Evolutionary conservation across 768 basidiomycete genomes (phyloP).

Genomic region (Phlebiopsis flavidoalba): DNA sequence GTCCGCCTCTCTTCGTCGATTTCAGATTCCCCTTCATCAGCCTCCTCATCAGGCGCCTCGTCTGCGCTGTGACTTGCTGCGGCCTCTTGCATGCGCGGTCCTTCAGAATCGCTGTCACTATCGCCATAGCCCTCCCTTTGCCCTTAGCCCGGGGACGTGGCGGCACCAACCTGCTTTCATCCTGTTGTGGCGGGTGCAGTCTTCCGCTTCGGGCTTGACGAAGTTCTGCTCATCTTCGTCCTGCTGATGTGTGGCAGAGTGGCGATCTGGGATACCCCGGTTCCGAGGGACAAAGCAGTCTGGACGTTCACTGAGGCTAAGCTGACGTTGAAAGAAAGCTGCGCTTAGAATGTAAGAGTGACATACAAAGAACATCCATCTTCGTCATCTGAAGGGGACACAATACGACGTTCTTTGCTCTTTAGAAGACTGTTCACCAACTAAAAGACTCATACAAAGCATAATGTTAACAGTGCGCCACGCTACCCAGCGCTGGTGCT

Average conservation of each 20-base stretch:
- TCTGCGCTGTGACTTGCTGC: conserved; percentile 4
- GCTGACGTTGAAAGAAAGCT: neutral
- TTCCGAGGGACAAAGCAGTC: neutral
- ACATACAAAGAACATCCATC: conserved; percentile 3
- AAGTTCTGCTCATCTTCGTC: conserved; percentile 13
- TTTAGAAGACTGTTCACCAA: conserved; percentile 10
- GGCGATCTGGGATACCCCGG: too few relatives aligned
- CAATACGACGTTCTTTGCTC: conserved; percentile 29
- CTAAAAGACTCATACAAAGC: neutral
- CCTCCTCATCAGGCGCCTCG: conserved; percentile 5
- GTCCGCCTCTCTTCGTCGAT: conserved; percentile 45
- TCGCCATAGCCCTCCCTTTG: conserved; percentile 3
- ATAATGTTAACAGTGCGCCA: neutral
- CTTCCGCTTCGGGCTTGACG: neutral
- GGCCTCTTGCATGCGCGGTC: conserved; percentile 10
- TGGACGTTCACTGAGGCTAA: neutral
- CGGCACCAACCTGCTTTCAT: neutral
- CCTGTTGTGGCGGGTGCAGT: neutral
- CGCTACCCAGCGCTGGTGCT: neutral
- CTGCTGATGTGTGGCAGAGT: conserved; percentile 15
- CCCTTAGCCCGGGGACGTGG: conserved; percentile 7
- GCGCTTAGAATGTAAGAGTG: neutral
- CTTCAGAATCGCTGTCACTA: conserved; percentile 2
- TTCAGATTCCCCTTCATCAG: conserved; percentile 30
- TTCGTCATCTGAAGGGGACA: conserved; percentile 31